Evolutionary conservation across 352 stramenopile species (phyloP).

Genomic region (Nothophytophthora sp.): DNA sequence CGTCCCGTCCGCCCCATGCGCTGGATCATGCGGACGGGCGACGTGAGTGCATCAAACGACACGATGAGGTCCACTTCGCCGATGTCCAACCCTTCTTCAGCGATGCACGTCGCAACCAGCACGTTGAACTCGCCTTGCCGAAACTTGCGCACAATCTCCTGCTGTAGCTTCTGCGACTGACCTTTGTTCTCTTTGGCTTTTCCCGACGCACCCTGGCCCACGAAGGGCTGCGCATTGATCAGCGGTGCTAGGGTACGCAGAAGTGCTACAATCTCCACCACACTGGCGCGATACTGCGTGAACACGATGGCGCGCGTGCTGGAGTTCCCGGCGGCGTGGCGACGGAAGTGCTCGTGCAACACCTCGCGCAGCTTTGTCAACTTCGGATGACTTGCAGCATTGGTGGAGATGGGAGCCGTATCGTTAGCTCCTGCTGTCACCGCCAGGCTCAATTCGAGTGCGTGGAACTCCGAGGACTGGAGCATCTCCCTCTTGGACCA

Average conservation of each 20-base stretch:
- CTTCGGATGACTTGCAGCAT: conserved; percentile 69
- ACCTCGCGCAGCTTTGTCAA: conserved; percentile 92
- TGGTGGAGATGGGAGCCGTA: conserved; percentile 25
- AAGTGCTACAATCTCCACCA: conserved; percentile 93
- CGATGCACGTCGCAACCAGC: conserved; percentile 95
- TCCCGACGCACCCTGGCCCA: conserved; percentile 91
- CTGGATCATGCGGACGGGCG: conserved; percentile 95
- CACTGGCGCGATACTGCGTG: conserved; percentile 95
- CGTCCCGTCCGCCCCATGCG: conserved; percentile 96
- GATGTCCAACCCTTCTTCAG: conserved; percentile 96
- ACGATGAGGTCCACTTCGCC: conserved; percentile 95
- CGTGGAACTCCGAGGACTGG: conserved; percentile 72
- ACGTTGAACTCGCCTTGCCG: conserved; percentile 89
- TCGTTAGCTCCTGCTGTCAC: conserved; percentile 18
- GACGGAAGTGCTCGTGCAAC: conserved; percentile 85
- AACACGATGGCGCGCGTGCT: conserved; percentile 98
- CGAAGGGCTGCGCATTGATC: conserved; percentile 92
- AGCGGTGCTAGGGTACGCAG: conserved; percentile 65
- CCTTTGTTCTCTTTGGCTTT: conserved; percentile 87
- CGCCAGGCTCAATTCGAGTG: conserved; percentile 49
- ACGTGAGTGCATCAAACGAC: conserved; percentile 93
- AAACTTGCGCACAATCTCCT: conserved; percentile 94
- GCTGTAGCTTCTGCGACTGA: conserved; percentile 95
- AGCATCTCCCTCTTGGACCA: conserved; percentile 86
- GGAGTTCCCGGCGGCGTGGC: conserved; percentile 58